Base-by-base conservation (phyloP, 169 alveolate species). In the Plasmodium gaboni region DNA sequence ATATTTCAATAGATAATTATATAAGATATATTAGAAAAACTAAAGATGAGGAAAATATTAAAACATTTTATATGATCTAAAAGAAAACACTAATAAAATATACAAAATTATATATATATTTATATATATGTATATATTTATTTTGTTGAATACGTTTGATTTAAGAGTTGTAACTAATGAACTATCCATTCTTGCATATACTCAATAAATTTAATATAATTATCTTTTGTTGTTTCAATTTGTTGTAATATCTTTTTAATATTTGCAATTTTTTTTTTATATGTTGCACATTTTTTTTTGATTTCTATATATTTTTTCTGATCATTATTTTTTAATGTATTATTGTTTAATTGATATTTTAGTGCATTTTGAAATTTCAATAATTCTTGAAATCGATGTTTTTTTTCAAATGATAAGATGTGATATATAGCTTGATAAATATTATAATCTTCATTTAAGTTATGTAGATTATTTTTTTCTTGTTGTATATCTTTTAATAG, bases 381-480 rank as follows among this genome's bases (percentile, higher is more conserved):
- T 22, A 86, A 71, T 60, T 86, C 92, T 65, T 71, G 92, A 24
- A 86, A 86, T 15, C 92, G 69, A 6, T 86, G 92, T 51, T 86
- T 86, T 73, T 86, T 86, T 24, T 86, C 87, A 60, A 19, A 86
- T 48, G 17, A 70, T 50, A 26, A 46, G 5, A 86, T 44, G 42
- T 86, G 57, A 2, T 70, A 17, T 12, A 86, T 72, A 6, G 74
- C 92, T 12, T 86, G 64, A 65, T 44, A 60, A 13, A 59, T 59
- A 15, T 44, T n/a, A 48, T 67, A 61, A 38, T 70, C 71, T 71
- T 67, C 46, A 50, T 70, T 86, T 38, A 86, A 6, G 50, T 48
- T 4, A 13, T 19, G 12, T 26, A 69, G 44, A 26, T 70, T 38
- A 4, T 38, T 19, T 67, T 71, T 26, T 64, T 86, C 78, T 1